Evolutionary conservation across 2,329 filamentous ascomycete genomes (phyloP).

Genomic region (Arthrobotrys conoides): DNA sequence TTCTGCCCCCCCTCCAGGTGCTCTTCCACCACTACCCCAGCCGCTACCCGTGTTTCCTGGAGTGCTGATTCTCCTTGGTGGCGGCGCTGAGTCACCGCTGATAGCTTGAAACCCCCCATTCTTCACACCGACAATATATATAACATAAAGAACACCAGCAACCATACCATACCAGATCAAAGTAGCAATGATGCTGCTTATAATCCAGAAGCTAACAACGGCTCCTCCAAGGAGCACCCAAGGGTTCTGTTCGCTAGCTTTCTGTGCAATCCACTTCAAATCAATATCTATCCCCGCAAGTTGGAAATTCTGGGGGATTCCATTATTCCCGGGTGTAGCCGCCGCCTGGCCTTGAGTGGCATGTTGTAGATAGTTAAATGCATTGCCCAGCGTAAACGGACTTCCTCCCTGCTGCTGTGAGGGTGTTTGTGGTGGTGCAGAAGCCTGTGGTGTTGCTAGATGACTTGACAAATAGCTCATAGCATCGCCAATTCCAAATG

Average conservation of each 20-base stretch:
- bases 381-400: slow-evolving; percentile 55
- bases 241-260: slow-evolving; percentile 54
- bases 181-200: slow-evolving; percentile 56
- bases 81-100: slow-evolving; percentile 19
- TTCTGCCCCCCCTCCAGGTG: slow-evolving; percentile 23
- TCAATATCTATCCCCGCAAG: slow-evolving; percentile 56
- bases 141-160: slow-evolving; percentile 49
- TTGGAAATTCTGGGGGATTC: slow-evolving; percentile 39
- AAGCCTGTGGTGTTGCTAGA: slow-evolving; percentile 11
- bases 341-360: slow-evolving; percentile 21
- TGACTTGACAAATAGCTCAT: slow-evolving; percentile 41
- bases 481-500: slow-evolving; percentile 46
- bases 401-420: slow-evolving; percentile 29
- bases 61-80: slow-evolving; percentile 23
- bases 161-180: slow-evolving; percentile 55
- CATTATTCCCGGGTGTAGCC: slow-evolving; percentile 8
- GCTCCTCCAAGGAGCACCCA: slow-evolving; percentile 52
- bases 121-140: slow-evolving; percentile 57
- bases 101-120: slow-evolving; percentile 54
- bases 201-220: slow-evolving; percentile 51
- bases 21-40: slow-evolving; percentile 28
- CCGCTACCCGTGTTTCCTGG: slow-evolving; percentile 32
- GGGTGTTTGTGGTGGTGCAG: slow-evolving; percentile 23
- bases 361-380: slow-evolving; percentile 44
- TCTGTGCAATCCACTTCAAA: slow-evolving; percentile 52